These are phyloP conservation scores for Suhomyces kunorum DNA, from an alignment of 1,139 yeast genomes.

Conservation along the genomic window DNA sequence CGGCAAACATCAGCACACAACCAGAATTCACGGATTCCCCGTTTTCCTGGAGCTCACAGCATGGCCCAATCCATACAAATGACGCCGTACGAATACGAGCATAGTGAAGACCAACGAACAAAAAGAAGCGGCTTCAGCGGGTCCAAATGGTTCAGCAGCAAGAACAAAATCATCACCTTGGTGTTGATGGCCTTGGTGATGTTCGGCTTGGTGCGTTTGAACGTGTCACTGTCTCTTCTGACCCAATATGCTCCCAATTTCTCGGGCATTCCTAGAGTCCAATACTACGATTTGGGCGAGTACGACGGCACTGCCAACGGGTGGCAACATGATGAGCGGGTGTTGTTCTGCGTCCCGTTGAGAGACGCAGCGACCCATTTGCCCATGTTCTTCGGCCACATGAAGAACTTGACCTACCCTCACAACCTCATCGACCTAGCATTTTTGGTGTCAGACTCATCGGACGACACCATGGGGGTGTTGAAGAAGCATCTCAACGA, in stretches of 20 bases:
- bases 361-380: conserved; percentile 64
- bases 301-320: conserved; percentile 49
- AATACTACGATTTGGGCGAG: conserved; percentile 48
- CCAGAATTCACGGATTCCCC: background rate
- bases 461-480: conserved; percentile 57
- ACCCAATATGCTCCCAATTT: conserved; percentile 24
- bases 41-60: background rate
- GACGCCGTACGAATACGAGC: conserved; percentile 22
- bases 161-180: conserved; percentile 1
- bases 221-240: background rate
- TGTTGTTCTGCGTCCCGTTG: conserved; percentile 58
- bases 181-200: conserved; percentile 1
- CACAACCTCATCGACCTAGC: conserved; percentile 59
- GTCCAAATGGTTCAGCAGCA: background rate
- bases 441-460: conserved; percentile 57
- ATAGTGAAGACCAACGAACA: conserved; percentile 1
- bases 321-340: conserved; percentile 57
- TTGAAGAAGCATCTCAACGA: conserved; percentile 43
- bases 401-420: conserved; percentile 59
- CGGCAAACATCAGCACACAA: background rate
- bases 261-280: conserved; percentile 25
- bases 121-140: background rate
- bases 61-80: conserved; percentile 17
- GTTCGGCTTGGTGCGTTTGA: background rate
- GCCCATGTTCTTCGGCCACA: conserved; percentile 61